A percentile compares a stretch with the other conserved stretches of the same genome.
These are phyloP conservation scores for Piper betle DNA, from an alignment of 164 flowering plant genomes.

Conservation along the genomic window DNA sequence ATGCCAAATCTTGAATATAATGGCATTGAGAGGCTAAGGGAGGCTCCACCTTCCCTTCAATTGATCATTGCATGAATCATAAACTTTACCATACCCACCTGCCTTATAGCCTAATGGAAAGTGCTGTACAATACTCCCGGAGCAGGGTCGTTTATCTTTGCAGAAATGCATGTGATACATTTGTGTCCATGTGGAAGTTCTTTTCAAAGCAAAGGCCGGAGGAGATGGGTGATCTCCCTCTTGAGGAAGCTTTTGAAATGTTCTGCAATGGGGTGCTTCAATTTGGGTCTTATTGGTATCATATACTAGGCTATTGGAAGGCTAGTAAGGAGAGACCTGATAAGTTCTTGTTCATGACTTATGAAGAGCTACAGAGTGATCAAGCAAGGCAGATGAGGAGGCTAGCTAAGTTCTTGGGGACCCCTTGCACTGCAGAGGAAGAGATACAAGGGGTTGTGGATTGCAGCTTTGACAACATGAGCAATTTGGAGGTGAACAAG, in stretches of 20 bases:
- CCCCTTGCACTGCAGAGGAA: conserved; percentile 20
- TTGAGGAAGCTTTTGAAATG: conserved; percentile 20
- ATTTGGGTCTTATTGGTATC: conserved; percentile 15
- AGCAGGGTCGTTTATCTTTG: conserved; percentile 11
- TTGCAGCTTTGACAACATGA: conserved; percentile 33
- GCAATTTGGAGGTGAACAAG: conserved; percentile 14
- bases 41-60: neutral
- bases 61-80: too few relatives aligned
- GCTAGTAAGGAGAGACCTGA: conserved; percentile 17
- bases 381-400: conserved; percentile 4
- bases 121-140: neutral
- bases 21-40: neutral
- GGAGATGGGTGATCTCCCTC: neutral
- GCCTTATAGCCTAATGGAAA: conserved; percentile 1
- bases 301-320: conserved; percentile 1
- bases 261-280: conserved; percentile 19
- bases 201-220: neutral
- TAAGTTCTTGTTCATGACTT: conserved; percentile 25
- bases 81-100: conserved; percentile 2
- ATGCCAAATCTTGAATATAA: neutral
- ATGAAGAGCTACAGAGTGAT: conserved; percentile 25
- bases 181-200: conserved; percentile 9
- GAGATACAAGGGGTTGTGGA: conserved; percentile 14
- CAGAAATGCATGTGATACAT: conserved; percentile 9
- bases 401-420: conserved; percentile 27